These are phyloP conservation scores for Pinguiococcus pyrenoidosus DNA, from an alignment of 108 stramenopile species.

Conservation along the genomic window DNA sequence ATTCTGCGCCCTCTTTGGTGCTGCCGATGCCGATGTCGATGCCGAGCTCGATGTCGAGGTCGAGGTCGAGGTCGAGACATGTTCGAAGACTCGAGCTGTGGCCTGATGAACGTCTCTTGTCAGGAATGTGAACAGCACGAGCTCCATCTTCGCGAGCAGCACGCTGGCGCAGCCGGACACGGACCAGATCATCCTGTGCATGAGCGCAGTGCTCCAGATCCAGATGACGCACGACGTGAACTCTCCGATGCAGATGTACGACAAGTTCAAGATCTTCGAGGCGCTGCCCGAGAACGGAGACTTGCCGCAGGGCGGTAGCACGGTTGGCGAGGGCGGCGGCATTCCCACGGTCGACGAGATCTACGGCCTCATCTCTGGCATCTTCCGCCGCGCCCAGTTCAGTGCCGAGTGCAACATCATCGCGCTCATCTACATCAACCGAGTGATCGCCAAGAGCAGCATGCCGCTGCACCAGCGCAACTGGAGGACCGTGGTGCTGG, in stretches of 20 bases:
- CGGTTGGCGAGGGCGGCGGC: neutral
- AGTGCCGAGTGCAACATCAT: constrained; percentile 14
- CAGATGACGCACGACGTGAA: constrained; percentile 9
- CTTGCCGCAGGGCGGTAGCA: neutral
- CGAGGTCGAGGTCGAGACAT: no score
- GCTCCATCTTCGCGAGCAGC: neutral
- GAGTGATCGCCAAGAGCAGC: neutral
- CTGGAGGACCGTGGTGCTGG: constrained; percentile 14
- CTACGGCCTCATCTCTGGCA: neutral
- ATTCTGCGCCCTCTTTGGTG: no score
- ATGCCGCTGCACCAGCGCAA: constrained; percentile 11
- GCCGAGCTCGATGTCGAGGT: no score
- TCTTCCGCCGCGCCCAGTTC: constrained; percentile 1
- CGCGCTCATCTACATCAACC: constrained; percentile 18
- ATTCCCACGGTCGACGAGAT: neutral
- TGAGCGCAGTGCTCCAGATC: constrained; percentile 3
- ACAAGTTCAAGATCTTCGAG: neutral
- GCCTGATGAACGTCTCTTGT: no score
- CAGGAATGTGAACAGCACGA: constrained; percentile 5
- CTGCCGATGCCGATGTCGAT: no score
- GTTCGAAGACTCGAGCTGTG: no score
- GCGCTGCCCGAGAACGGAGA: neutral
- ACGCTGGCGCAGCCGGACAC: constrained; percentile 2
- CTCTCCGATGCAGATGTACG: neutral
- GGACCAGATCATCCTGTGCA: constrained; percentile 12